Conservation (phyloP, 768 basidiomycete species). For the Albatrellus ellisii region DNA sequence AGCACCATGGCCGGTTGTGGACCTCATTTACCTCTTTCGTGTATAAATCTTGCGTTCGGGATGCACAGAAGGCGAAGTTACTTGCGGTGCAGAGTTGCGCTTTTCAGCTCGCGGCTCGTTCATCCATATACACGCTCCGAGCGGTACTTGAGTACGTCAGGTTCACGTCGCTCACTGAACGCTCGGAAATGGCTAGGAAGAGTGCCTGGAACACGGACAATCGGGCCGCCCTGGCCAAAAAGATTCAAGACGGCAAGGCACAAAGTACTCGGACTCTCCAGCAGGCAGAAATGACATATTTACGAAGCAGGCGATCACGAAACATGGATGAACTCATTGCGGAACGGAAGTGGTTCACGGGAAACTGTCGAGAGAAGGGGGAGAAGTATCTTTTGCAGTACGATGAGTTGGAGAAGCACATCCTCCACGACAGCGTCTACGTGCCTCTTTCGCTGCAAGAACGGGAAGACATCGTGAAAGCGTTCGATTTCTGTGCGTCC, state of each 20-base stretch:
- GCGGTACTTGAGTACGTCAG: slow-evolving; percentile 18
- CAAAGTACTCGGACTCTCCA: not conserved
- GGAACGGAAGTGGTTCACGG: slow-evolving; percentile 17
- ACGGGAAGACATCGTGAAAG: slow-evolving; percentile 16
- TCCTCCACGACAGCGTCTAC: slow-evolving; percentile 13
- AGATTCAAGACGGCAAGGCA: slow-evolving; percentile 6
- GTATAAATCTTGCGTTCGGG: slow-evolving; percentile 17
- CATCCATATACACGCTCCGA: slow-evolving; percentile 13
- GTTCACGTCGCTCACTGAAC: slow-evolving; percentile 12
- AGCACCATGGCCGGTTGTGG: slow-evolving; percentile 13
- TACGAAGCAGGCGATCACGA: slow-evolving; percentile 14
- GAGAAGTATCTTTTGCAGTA: slow-evolving; percentile 15
- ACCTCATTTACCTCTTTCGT: slow-evolving; percentile 14
- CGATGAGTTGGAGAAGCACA: slow-evolving; percentile 10
- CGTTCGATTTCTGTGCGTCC: slow-evolving; percentile 17
- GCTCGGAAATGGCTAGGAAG: slow-evolving; percentile 1
- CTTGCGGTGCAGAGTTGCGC: slow-evolving; percentile 17
- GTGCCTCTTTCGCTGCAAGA: slow-evolving; percentile 17
- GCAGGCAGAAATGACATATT: slow-evolving; percentile 9
- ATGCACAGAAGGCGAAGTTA: slow-evolving; percentile 15
- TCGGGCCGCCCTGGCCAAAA: not conserved
- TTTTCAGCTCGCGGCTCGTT: slow-evolving; percentile 18
- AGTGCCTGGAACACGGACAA: not conserved
- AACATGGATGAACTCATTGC: slow-evolving; percentile 7
- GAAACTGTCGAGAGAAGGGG: slow-evolving; percentile 15